A percentile compares a stretch with the other conserved stretches of the same genome.
phyloP scores from a whole-genome alignment of 1,139 yeast species.

The Saccharomyces hybrid region DNA sequence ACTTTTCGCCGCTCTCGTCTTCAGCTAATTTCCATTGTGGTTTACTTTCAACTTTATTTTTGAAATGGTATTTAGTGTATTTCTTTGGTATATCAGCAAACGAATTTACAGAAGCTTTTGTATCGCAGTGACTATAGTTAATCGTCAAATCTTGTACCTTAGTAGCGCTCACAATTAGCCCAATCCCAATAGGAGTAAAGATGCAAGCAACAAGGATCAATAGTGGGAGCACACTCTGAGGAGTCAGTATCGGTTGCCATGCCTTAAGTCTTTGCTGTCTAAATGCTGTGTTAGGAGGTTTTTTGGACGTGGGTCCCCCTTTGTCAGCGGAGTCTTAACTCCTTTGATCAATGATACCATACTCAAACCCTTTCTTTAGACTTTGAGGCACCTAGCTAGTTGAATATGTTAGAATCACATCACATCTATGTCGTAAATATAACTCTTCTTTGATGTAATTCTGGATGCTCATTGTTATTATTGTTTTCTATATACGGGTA shows the following conservation, averaged over 20 bases:
- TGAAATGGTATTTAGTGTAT: constrained; percentile 49
- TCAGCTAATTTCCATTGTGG: constrained; percentile 50
- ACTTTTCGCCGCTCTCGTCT: constrained; percentile 32
- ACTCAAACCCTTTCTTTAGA: background rate
- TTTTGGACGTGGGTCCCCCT: constrained; percentile 40
- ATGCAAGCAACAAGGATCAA: constrained; percentile 54
- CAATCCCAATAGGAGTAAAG: constrained; percentile 70
- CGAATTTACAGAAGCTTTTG: constrained; percentile 33
- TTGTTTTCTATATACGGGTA: background rate
- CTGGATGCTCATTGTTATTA: background rate
- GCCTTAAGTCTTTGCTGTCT: constrained; percentile 71
- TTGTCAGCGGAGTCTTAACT: background rate
- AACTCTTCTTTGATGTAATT: background rate
- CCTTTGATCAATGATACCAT: background rate
- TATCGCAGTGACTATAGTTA: constrained; percentile 52
- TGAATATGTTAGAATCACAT: background rate
- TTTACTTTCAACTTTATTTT: constrained; percentile 30
- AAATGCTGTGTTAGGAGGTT: constrained; percentile 61
- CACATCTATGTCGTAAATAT: background rate
- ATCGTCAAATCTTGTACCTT: constrained; percentile 53
- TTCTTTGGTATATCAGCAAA: constrained; percentile 45
- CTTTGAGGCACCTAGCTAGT: background rate
- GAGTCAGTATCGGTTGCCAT: constrained; percentile 78
- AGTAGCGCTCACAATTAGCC: constrained; percentile 50
- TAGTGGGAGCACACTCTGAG: constrained; percentile 66